Evolutionary conservation across 495 filamentous ascomycete genomes (phyloP).

Genomic region (Penicillium lividum): DNA sequence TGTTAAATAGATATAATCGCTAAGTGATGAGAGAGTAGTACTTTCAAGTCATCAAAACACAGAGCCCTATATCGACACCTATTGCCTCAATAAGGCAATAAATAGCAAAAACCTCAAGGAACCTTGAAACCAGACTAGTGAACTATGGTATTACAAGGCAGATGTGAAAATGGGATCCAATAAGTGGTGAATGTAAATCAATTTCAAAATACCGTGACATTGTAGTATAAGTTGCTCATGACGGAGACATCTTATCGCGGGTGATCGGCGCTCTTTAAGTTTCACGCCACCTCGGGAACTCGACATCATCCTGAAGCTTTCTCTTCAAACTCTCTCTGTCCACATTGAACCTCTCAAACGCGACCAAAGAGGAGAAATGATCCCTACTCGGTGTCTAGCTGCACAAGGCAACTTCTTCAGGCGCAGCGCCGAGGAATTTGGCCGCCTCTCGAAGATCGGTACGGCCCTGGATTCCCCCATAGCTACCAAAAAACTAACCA

Average conservation of each 20-base stretch:
- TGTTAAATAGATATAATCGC: no score
- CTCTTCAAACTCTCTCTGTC: conserved; percentile 1
- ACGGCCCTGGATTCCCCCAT: conserved; percentile 6
- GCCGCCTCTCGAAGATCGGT: conserved; percentile 58
- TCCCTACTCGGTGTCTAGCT: conserved; percentile 51
- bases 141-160: background rate
- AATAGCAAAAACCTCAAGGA: background rate
- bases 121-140: background rate
- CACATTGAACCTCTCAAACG: background rate
- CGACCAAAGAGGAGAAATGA: conserved; percentile 31
- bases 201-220: background rate
- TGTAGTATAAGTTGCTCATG: background rate
- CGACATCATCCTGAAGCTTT: conserved; percentile 18
- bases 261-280: conserved; percentile 12
- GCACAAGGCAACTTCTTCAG: conserved; percentile 56
- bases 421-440: conserved; percentile 65
- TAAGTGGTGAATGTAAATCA: background rate
- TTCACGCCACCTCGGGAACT: conserved; percentile 18
- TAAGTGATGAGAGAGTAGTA: no score
- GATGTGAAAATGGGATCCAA: background rate
- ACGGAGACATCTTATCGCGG: conserved; percentile 22
- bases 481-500: conserved; percentile 7
- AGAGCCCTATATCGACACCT: background rate
- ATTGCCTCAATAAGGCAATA: background rate
- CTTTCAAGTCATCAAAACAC: no score